phyloP scores from a whole-genome alignment of 768 basidiomycete species.

The Scleroderma citrinum region DNA sequence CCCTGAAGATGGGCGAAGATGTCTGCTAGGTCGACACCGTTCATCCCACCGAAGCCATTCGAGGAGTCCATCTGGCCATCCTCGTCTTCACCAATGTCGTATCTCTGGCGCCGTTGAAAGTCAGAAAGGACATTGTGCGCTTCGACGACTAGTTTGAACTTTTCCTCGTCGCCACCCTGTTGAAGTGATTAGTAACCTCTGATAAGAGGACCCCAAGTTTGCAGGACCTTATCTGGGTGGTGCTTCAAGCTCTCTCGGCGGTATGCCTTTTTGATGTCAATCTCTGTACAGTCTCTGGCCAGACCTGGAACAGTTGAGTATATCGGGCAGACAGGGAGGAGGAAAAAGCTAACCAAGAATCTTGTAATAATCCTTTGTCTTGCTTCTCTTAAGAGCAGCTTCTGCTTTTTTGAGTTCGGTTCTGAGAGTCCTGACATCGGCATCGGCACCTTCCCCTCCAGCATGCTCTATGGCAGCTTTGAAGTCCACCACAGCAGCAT shows the following conservation, averaged over 20 bases:
- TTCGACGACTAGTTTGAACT: constrained; percentile 87
- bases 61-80: constrained; percentile 51
- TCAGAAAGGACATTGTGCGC: constrained; percentile 81
- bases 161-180: constrained; percentile 91
- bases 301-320: not conserved
- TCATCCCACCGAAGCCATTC: constrained; percentile 38
- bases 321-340: not conserved
- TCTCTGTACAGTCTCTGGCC: constrained; percentile 52
- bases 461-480: constrained; percentile 74
- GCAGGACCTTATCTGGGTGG: constrained; percentile 75
- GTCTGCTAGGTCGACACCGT: constrained; percentile 51
- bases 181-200: constrained; percentile 6
- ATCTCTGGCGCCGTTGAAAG: constrained; percentile 61
- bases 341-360: constrained; percentile 43
- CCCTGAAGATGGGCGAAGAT: constrained; percentile 62
- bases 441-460: constrained; percentile 53
- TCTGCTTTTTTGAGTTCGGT: constrained; percentile 77
- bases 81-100: constrained; percentile 80
- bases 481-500: constrained; percentile 69
- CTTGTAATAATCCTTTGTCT: constrained; percentile 88
- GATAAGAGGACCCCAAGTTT: too few relatives aligned
- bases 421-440: constrained; percentile 56
- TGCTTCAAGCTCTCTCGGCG: constrained; percentile 80
- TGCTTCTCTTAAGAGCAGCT: constrained; percentile 75
- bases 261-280: constrained; percentile 89